These are phyloP conservation scores for Aspergillus niger DNA, from an alignment of 2,329 filamentous ascomycete species.

Conservation along the genomic window DNA sequence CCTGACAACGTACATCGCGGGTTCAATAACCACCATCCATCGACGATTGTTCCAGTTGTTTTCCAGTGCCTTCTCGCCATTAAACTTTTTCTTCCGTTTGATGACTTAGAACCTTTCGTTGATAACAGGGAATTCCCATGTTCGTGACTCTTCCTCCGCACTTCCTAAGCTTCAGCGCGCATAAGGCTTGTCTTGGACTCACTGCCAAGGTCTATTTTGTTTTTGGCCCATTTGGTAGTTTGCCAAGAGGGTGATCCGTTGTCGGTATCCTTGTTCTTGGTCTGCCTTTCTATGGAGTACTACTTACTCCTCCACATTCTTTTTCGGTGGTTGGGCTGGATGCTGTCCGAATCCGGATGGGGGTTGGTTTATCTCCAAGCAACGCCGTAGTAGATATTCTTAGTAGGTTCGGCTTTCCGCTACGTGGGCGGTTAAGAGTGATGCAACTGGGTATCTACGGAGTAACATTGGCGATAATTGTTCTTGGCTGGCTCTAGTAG, in stretches of 20 bases:
- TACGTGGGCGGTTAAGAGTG: too few species aligned
- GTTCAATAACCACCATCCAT: too few species aligned
- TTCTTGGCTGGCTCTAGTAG: too few species aligned
- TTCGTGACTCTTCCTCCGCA: not conserved
- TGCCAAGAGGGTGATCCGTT: not conserved
- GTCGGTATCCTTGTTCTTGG: too few species aligned
- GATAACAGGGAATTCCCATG: slow-evolving; percentile 9
- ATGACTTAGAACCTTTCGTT: not conserved
- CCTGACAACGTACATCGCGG: not conserved
- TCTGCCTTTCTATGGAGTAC: too few species aligned
- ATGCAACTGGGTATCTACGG: too few species aligned
- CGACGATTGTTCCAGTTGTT: too few species aligned
- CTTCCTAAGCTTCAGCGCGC: slow-evolving; percentile 12
- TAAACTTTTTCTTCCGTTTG: not conserved
- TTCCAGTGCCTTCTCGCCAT: not conserved
- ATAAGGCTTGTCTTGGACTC: slow-evolving; percentile 12
- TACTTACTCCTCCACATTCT: not conserved
- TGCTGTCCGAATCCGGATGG: not conserved
- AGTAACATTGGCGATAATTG: too few species aligned
- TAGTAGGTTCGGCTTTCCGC: too few species aligned
- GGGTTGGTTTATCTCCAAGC: not conserved
- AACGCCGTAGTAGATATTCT: too few species aligned
- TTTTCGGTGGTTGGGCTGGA: too few species aligned
- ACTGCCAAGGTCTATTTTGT: not conserved
- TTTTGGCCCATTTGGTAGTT: not conserved